Evolutionary conservation across 306 rosid species (phyloP), one percentile per base, ranked within the genome.

Genomic region (Begonia loranthoides): DNA sequence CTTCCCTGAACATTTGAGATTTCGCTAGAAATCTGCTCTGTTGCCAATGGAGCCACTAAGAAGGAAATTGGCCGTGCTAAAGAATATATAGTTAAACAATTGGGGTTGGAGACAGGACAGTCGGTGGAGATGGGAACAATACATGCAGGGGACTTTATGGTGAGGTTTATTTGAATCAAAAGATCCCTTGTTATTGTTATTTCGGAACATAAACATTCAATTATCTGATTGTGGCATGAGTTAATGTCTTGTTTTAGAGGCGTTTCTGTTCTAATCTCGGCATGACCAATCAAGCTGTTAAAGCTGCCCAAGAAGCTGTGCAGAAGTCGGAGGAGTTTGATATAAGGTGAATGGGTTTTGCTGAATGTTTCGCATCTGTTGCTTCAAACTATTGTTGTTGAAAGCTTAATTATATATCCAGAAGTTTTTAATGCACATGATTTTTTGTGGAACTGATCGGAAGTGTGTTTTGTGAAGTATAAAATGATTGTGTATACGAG

Each of bases 61-160:
- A 85, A 85, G 78, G 97, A 90, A 79, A 82, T 90, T 76, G 95
- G 95, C 73, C 92, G 97, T 65, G 95, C 97, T 59, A 90, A 85
- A 78, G 97, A 85, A 54, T 85, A 85, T 73, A 86, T 90, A 52
- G 94, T 90, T 73, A 90, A 90, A 78, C 97, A 85, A 64, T 83
- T 90, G 72, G 97, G 95, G 51, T 65, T 90, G 81, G 97, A 90
- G 73, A 74, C 83, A 15, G 95, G 95, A 56, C 84, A 80, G 63
- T 76, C 92, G 9, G 95, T 90, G 74, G 97, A 90, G 81, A 90
- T 90, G 95, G 94, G 95, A 62, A 82, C 97, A 21, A 85, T 90
- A 70, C 97, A 88, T 62, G 94, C 94, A 45, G 97, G 95, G 49
- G 92, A 90, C 76, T 90, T 90, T 24, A 90, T 90, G 95, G 97